Base-by-base conservation (phyloP, 768 basidiomycete species). In the Boletellus ananiceps region DNA sequence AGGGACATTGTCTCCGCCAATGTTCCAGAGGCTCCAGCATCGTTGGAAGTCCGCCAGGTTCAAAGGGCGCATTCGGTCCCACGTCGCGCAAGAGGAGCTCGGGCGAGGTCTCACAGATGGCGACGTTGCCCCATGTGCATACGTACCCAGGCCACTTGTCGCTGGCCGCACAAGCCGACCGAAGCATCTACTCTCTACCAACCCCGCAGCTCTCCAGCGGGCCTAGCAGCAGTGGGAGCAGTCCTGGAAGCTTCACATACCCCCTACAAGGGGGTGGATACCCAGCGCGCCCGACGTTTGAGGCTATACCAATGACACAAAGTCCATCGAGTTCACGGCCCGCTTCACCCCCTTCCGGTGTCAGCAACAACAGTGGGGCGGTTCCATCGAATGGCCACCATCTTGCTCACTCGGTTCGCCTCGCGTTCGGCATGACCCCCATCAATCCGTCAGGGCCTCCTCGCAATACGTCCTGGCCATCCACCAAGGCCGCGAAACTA, bases 401-500 rank as follows among this genome's bases (percentile, higher is more conserved):
- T 60, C 78, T 94, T 33, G 89, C 88, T 4, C 87, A 90, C 61
- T 88, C 86, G 0, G 86, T 95, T 19, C 82, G 88, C 34, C 75
- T 84, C 29, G 93, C 92, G 41, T 96, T 96, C 56, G 90, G 88
- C 4, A 94, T 93, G 88, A 93, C 92, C 6, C 90, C 89, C 0
- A 90, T 92, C 34, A 77, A 78, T 45, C 51, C 62, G 16, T 51
- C 56, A 7, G 59, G 54, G 25, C 55, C 64, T 3, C 67, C 71
- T 34, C 66, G 68, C 31, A 76, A 72, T 49, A 67, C 68, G 18
- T 69, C 74, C 16, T 71, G 69, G 65, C 66, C 69, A 51, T 69
- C 62, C 50, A 47, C 64, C 27, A 62, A 58, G 43, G 29, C 40
- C 23, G 25, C 44, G 46, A 57, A 50, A 43, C 47, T 37, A 3